These are phyloP conservation scores for Russula sp. DNA, from an alignment of 768 basidiomycete species.

Conservation along the genomic window DNA sequence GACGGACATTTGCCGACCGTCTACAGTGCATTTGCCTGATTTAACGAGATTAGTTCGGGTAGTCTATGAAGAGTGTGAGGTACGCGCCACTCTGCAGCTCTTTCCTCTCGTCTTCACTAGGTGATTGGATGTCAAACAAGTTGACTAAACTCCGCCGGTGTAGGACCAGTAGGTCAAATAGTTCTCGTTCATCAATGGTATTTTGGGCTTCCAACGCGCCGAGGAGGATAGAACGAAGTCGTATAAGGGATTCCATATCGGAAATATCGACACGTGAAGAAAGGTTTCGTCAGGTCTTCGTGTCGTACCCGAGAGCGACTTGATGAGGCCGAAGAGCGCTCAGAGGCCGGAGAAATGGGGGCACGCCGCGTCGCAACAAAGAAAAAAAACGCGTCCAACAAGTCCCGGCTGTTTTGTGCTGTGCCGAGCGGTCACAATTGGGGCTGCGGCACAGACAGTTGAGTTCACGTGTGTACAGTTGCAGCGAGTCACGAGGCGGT, in stretches of 20 bases:
- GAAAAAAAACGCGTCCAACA: not conserved
- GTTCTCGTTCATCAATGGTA: constrained; percentile 59
- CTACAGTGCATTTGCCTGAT: constrained; percentile 58
- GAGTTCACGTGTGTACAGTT: no score
- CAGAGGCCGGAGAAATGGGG: not conserved
- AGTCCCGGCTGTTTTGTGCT: not conserved
- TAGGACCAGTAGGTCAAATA: constrained; percentile 68
- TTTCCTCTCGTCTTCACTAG: constrained; percentile 57
- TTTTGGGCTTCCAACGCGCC: constrained; percentile 41
- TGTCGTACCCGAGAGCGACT: not conserved
- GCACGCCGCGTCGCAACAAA: not conserved
- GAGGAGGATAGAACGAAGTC: constrained; percentile 49
- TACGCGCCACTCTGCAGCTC: constrained; percentile 61
- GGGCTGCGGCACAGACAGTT: no score
- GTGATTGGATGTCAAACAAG: constrained; percentile 59
- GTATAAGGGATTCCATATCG: constrained; percentile 54
- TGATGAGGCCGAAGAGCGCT: not conserved
- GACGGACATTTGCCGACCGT: constrained; percentile 63
- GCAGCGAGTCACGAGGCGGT: not conserved
- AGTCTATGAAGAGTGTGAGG: not conserved
- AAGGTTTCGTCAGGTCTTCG: not conserved
- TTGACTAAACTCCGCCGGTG: constrained; percentile 57
- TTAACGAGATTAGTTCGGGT: not conserved
- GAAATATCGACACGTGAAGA: not conserved
- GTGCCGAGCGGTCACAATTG: not conserved